These are phyloP conservation scores for Septoria linicola DNA, from an alignment of 2,329 filamentous ascomycete species.

Conservation along the genomic window DNA sequence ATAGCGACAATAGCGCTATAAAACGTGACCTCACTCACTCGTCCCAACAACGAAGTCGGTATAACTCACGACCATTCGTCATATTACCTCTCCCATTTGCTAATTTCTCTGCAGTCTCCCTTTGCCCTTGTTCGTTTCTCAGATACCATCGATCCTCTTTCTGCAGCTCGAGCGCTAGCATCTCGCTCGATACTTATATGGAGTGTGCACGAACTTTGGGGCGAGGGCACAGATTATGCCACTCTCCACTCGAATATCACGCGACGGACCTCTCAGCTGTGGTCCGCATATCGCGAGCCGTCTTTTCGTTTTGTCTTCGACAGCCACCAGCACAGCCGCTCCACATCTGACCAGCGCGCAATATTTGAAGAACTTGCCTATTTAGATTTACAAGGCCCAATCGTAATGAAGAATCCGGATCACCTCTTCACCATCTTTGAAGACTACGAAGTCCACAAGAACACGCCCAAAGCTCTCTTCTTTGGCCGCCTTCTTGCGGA, in stretches of 20 bases:
- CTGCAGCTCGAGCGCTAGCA: constrained; percentile 65
- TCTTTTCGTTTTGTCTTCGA: constrained; percentile 87
- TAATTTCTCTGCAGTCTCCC: constrained; percentile 62
- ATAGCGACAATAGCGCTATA: no score
- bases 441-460: constrained; percentile 63
- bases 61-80: constrained; percentile 13
- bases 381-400: constrained; percentile 73
- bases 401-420: constrained; percentile 71
- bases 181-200: constrained; percentile 77
- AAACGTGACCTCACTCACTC: no score
- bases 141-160: constrained; percentile 16
- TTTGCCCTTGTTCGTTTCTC: constrained; percentile 73
- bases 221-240: constrained; percentile 64
- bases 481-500: constrained; percentile 70
- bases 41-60: background rate
- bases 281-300: constrained; percentile 61
- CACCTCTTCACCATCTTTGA: constrained; percentile 79
- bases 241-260: constrained; percentile 67
- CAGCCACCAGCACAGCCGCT: constrained; percentile 72
- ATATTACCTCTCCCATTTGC: background rate
- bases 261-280: constrained; percentile 59
- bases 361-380: constrained; percentile 83
- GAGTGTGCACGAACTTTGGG: constrained; percentile 89
- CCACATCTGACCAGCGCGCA: constrained; percentile 60
- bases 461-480: constrained; percentile 61